Base-by-base conservation (phyloP, 2,329 filamentous ascomycete genomes). In the Simplicillium sp. region DNA sequence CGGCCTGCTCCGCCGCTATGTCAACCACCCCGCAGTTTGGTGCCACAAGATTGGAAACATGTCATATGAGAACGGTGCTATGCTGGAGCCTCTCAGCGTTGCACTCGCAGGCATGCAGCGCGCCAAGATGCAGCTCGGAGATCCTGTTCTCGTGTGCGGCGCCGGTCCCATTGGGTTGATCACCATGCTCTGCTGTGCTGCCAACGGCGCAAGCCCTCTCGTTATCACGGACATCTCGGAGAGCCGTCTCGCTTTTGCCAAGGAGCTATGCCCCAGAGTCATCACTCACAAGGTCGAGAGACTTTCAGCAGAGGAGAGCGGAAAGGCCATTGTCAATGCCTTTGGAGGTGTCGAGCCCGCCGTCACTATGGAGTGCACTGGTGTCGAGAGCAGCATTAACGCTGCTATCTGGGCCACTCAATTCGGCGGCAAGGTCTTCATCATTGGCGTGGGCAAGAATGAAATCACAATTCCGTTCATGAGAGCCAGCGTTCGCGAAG, bases 381-480 rank as follows among this genome's bases (percentile, higher is more conserved):
- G 92, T 38, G 87, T 95, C 13, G 89, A 96, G 70, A 87, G 81
- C 65, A 89, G 83, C 60, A 84, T 97, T 54, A 78, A 80, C 6
- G 74, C 85, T 20, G 87, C 88, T 40, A 90, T 96, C 59, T 92
- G 89, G 75, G 82, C 86, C 9, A 78, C 84, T 59, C 94, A 90
- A 67, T 97, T 97, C 55, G 92, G 90, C 49, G 90, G 92, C 53
- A 95, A 94, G 66, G 90, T 97, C 40, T 97, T 97, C 58, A 84
- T 97, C 48, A 94, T 96, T 50, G 90, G 90, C 33, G 89, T 97
- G 3, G 92, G 90, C 50, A 90, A 85, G 73, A 89, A 92, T 60
- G 87, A 96, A 70, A 92, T 97, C 70, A 87, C 78, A 64, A 84
- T 97, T 48, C 90, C 90, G 20, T 97, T 97, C 63, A 96, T 96